Evolutionary conservation across 192 early-diverging fungal species (phyloP), one percentile per base, ranked within the genome.

Genomic region (Phycomyces blakesleeanus): DNA sequence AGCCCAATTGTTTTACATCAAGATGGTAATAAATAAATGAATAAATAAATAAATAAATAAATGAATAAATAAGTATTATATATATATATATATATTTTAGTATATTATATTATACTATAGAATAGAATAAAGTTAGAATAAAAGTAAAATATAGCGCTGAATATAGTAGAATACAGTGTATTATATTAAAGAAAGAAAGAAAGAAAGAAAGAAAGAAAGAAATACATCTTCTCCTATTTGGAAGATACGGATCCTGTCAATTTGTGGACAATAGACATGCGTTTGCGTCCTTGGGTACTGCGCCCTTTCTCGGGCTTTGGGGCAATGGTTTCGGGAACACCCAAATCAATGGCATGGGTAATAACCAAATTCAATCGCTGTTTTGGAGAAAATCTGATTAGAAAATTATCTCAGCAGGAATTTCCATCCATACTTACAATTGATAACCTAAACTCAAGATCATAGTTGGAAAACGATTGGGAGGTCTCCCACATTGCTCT

Each of bases 361-460:
- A 73, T 67, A 37, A 61, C 72, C 38, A 73, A 53, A 41, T 73
- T 67, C 40, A 68, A 51, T 25, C 72, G 72, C 69, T 66, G 59
- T 51, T 26, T 11, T 15, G 16, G 52, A 49, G 16, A 37, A 57
- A 49, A 55, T 58, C 40, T 22, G 3, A 50, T 18, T 50, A 50
- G 47, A 50, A 50, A n/a, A 18, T 41, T 15, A 40, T 14, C 11
- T 15, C 24, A 47, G 2, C 37, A 21, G 24, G 24, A 0, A 41
- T 24, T 24, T n/a, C n/a, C n/a, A n/a, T n/a, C 34, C 16, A 47
- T 42, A 63, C 60, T 69, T 69, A 69, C 67, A 49, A 66, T 64
- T 50, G 73, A 67, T 34, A 75, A 59, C 37, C 68, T 57, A 52
- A 69, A 81, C 61, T 83, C 82, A 68, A 83, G 81, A 66, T 83